Evolutionary conservation across 1,284 basidiomycete species (phyloP).

Genomic region (Pascua sp.): DNA sequence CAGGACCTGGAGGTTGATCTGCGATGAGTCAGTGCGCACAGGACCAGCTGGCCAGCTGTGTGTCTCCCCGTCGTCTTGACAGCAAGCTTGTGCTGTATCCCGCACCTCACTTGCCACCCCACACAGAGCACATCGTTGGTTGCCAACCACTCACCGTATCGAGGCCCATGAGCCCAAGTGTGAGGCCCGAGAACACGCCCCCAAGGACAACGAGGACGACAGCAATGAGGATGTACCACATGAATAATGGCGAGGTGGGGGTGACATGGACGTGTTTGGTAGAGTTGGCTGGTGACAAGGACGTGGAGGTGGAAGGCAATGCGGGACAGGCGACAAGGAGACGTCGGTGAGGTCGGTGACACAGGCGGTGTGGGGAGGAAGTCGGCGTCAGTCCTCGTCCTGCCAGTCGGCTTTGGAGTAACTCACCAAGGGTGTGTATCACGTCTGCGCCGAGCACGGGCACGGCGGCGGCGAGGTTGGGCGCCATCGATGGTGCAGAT

Average conservation of each 20-base stretch:
- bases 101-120: background rate
- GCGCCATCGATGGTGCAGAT: too few relatives aligned
- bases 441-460: too few relatives aligned
- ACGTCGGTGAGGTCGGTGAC: background rate
- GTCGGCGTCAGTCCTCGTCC: too few relatives aligned
- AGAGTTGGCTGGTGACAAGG: conserved; percentile 2
- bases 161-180: conserved; percentile 54
- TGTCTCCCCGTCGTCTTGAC: background rate
- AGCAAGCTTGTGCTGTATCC: background rate
- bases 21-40: background rate
- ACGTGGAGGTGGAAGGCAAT: conserved; percentile 1
- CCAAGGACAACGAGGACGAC: conserved; percentile 40
- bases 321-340: background rate
- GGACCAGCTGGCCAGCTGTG: background rate
- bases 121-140: too few relatives aligned
- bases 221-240: conserved; percentile 31
- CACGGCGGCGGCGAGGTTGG: too few relatives aligned
- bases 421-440: too few relatives aligned
- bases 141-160: conserved; percentile 36
- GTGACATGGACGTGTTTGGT: conserved; percentile 36
- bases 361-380: background rate
- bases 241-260: conserved; percentile 28
- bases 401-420: too few relatives aligned
- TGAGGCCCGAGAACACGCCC: conserved; percentile 54
- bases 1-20: conserved; percentile 47